Base-by-base conservation (phyloP, 345 rosid genomes). In the Brassica juncea region DNA sequence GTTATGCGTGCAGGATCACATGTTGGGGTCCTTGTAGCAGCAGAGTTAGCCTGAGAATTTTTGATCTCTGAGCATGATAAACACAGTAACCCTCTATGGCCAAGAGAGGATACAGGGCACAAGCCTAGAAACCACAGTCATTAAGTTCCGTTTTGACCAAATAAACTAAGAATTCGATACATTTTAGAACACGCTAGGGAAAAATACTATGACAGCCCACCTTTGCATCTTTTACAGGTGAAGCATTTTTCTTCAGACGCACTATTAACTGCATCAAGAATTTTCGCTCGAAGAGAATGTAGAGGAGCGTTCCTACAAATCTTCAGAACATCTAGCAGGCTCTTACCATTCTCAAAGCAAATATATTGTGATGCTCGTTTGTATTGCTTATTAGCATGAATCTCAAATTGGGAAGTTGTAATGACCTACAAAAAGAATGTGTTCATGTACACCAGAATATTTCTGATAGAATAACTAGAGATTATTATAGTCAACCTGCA, bases 341-440 rank as follows among this genome's bases (percentile, higher is more conserved):
- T 95, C 88, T 90, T 95, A 74, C 99, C 99, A 84, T 95, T 95
- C 86, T 92, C 98, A 77, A 95, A 88, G 83, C 99, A 95, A 76
- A 90, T 95, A 83, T 95, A 95, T 66, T 95, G 99, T 39, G 93
- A 85, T 19, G 98, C 99, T 34, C 98, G 93, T 82, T 92, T 88
- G 81, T 92, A 95, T 75, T 89, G 94, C 65, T 89, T 92, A 76
- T 90, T 88, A 31, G 99, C 99, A 88, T 94, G 99, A 81, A 94
- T 92, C 92, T 94, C 99, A 76, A 94, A 95, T 82, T 90, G 92
- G 61, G 99, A 95, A 66, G 98, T 96, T 15, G 99, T 92, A 82
- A 95, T 80, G 68, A 95, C 96, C 98, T 95, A 84, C 62, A 81
- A 82, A 77, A 75, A 70, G 14, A 70, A 75, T 42, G 55, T 57